Base-by-base conservation (phyloP, 768 basidiomycete genomes). In the Lentinula edodes region DNA sequence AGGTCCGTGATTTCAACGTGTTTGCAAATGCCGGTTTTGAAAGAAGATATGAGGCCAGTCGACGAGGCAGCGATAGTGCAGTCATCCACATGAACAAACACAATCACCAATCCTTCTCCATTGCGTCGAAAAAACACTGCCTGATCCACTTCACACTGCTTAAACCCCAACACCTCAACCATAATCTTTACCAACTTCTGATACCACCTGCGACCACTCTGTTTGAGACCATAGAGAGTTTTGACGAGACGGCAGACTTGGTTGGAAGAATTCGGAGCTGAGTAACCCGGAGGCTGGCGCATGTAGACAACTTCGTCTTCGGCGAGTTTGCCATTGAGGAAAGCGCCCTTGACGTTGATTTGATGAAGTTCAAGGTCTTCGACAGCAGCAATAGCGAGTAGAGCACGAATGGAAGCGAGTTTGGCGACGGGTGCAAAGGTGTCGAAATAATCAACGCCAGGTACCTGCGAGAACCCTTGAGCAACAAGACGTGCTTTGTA, bases 401-500 rank as follows among this genome's bases (percentile, higher is more conserved):
- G 41, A 10, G 59, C 52, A 2, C 68, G 63, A 5, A 74, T 61
- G 5, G 68, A 67, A 0, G 62, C 65, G 6, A 70, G 63, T 9
- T 63, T 63, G 0, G 68, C 67, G 0, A 75, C 67, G 0, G 77
- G 76, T 0, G 73, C 65, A 52, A 69, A 77, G 0, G 75, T 78
- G 13, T 78, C 74, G 32, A 65, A 58, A 66, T 73, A 82, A 61
- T 83, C 74, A 10, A 78, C 61, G 0, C 80, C 74, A 1, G 67
- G 67, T 1, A 69, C 63, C 64, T 83, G 82, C 0, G 69, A 59
- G 67, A 74, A 78, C 0, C 82, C 76, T 53, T 74, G 66, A 2
- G 78, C 76, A 1, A 81, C 77, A 0, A 83, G 68, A 1, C 75
- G 62, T 2, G 75, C 80, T 65, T 81, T 82, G 72, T 76, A 75